These are phyloP conservation scores for Fraxinus paxiana DNA, from an alignment of 305 asterid genomes.

Conservation along the genomic window DNA sequence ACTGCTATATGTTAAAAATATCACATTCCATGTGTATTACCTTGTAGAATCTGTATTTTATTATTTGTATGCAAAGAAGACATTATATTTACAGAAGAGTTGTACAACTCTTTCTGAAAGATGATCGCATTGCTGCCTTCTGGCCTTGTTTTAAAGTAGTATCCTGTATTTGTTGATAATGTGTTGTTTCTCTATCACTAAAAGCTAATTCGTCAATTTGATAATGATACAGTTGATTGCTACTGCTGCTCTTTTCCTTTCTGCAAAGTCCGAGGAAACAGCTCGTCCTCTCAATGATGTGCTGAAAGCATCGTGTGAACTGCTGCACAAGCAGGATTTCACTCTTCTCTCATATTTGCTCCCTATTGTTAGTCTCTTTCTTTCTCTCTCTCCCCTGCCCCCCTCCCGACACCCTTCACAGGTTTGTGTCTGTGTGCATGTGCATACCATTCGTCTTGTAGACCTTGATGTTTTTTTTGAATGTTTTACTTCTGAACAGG, in stretches of 20 bases:
- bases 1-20: background rate
- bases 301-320: constrained; percentile 68
- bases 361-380: constrained; percentile 62
- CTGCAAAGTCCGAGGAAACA: constrained; percentile 93
- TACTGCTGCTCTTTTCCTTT: constrained; percentile 87
- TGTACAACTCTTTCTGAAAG: background rate
- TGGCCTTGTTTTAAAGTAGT: background rate
- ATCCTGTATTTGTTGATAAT: constrained; percentile 11
- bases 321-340: constrained; percentile 72
- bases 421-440: constrained; percentile 1
- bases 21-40: background rate
- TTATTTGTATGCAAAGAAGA: background rate
- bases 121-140: background rate
- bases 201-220: constrained; percentile 25
- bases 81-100: background rate
- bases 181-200: constrained; percentile 6
- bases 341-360: constrained; percentile 53
- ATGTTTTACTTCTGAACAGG: constrained; percentile 45
- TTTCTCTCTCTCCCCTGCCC: constrained; percentile 9
- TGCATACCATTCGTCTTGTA: background rate
- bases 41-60: background rate
- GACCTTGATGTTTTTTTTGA: constrained; percentile 15
- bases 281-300: constrained; percentile 79
- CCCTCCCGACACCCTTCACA: background rate
- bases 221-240: constrained; percentile 70